Evolutionary conservation across 306 rosid genomes (phyloP).

Genomic region (Parietaria judaica): DNA sequence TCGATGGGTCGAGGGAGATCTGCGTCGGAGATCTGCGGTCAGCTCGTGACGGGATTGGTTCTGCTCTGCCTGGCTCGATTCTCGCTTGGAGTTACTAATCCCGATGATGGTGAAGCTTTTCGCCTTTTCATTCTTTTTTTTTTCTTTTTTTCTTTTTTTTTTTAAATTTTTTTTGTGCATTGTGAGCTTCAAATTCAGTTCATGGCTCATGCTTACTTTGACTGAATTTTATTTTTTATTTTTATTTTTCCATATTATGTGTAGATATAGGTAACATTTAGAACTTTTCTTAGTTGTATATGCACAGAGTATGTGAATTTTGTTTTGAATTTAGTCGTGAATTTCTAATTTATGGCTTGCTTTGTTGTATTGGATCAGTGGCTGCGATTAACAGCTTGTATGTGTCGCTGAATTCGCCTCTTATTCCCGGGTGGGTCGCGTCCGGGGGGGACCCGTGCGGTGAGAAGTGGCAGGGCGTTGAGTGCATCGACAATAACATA

Average conservation of each 20-base stretch:
- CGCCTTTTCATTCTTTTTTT: conserved; percentile 4
- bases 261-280: too few relatives aligned
- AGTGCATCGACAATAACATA: conserved; percentile 52
- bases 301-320: too few relatives aligned
- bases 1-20: conserved; percentile 62
- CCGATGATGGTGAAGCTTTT: conserved; percentile 52
- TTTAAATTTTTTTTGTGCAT: conserved; percentile 11
- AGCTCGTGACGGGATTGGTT: conserved; percentile 36
- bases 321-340: too few relatives aligned
- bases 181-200: not conserved
- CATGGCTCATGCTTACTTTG: not conserved
- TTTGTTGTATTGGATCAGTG: conserved; percentile 42
- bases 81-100: conserved; percentile 59
- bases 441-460: conserved; percentile 90
- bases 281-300: too few relatives aligned
- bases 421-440: conserved; percentile 79
- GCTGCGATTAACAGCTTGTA: conserved; percentile 70
- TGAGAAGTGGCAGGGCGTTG: conserved; percentile 87
- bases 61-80: conserved; percentile 42
- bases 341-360: conserved; percentile 8
- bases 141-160: not conserved
- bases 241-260: too few relatives aligned
- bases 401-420: conserved; percentile 61
- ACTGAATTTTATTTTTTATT: too few relatives aligned
- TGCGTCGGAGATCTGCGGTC: conserved; percentile 36